phyloP scores from a whole-genome alignment of 2,329 filamentous ascomycete genomes.

The Hymenoscyphus fraxineus region DNA sequence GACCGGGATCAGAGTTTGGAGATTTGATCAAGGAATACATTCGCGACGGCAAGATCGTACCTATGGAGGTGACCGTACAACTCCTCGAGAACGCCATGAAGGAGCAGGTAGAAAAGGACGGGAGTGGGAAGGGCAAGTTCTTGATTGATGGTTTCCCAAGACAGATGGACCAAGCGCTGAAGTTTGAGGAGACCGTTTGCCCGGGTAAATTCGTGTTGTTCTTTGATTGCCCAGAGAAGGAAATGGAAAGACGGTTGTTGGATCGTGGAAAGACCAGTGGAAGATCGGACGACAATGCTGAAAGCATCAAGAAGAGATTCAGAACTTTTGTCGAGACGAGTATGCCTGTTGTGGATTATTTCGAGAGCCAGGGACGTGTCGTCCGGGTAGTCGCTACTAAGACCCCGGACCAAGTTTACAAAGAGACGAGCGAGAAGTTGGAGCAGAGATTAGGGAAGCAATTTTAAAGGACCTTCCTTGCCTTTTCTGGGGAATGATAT shows the following conservation, averaged over 20 bases:
- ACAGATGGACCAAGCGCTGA: constrained; percentile 93
- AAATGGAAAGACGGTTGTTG: constrained; percentile 79
- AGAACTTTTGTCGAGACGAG: constrained; percentile 90
- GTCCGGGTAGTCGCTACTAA: constrained; percentile 74
- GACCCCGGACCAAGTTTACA: constrained; percentile 58
- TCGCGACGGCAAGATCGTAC: constrained; percentile 90
- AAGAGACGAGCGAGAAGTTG: constrained; percentile 49
- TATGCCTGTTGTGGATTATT: constrained; percentile 94
- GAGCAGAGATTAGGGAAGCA: constrained; percentile 45
- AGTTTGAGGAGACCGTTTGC: constrained; percentile 88
- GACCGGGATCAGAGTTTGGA: constrained; percentile 82
- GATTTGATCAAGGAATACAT: constrained; percentile 91
- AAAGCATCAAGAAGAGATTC: constrained; percentile 96
- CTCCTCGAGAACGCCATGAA: constrained; percentile 92
- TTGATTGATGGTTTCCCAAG: constrained; percentile 81
- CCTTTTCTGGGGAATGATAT: not conserved
- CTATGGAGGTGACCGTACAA: constrained; percentile 97
- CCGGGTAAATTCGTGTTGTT: constrained; percentile 83
- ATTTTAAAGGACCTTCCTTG: constrained; percentile 33
- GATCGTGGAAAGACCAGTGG: constrained; percentile 92
- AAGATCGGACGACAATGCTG: constrained; percentile 86
- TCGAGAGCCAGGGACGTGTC: constrained; percentile 70
- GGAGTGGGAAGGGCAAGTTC: constrained; percentile 63
- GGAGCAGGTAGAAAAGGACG: constrained; percentile 54
- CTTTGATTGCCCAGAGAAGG: constrained; percentile 86